phyloP scores from a whole-genome alignment of 495 filamentous ascomycete species.

The Talaromyces proteolyticus region DNA sequence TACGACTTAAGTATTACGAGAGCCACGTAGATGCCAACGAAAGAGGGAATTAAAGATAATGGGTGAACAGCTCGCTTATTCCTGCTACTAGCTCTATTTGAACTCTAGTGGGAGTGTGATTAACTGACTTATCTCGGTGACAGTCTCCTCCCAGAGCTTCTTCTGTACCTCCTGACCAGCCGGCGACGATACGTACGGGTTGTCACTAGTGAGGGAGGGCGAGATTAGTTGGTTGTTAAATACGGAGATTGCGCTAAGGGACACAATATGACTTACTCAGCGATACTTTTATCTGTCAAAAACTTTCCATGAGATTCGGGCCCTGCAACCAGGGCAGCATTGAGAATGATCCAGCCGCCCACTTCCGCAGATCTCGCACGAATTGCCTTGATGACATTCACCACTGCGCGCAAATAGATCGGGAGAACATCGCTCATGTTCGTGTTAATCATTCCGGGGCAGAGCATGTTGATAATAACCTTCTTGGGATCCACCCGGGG shows the following conservation, averaged over 20 bases:
- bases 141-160: slow-evolving; percentile 10
- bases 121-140: slow-evolving; percentile 8
- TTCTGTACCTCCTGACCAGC: slow-evolving; percentile 6
- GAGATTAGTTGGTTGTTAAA: not conserved
- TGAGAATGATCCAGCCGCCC: slow-evolving; percentile 11
- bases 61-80: not conserved
- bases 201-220: slow-evolving; percentile 2
- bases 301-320: slow-evolving; percentile 11
- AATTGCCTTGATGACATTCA: slow-evolving; percentile 8
- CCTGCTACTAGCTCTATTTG: not conserved
- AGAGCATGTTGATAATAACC: slow-evolving; percentile 18
- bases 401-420: slow-evolving; percentile 4
- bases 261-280: slow-evolving; percentile 9
- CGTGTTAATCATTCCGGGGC: slow-evolving; percentile 16
- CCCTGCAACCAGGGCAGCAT: slow-evolving; percentile 8
- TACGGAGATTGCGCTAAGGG: too few species aligned
- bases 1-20: not conserved
- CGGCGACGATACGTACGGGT: slow-evolving; percentile 7
- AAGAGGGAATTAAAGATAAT: not conserved
- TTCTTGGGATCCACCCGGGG: slow-evolving; percentile 12
- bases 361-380: slow-evolving; percentile 9
- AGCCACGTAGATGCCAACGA: not conserved
- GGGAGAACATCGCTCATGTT: slow-evolving; percentile 7
- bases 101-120: slow-evolving; percentile 5
- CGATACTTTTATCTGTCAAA: slow-evolving; percentile 9